These are phyloP conservation scores for Dactylorhiza incarnata DNA, from an alignment of 106 monocot genomes.

Conservation along the genomic window DNA sequence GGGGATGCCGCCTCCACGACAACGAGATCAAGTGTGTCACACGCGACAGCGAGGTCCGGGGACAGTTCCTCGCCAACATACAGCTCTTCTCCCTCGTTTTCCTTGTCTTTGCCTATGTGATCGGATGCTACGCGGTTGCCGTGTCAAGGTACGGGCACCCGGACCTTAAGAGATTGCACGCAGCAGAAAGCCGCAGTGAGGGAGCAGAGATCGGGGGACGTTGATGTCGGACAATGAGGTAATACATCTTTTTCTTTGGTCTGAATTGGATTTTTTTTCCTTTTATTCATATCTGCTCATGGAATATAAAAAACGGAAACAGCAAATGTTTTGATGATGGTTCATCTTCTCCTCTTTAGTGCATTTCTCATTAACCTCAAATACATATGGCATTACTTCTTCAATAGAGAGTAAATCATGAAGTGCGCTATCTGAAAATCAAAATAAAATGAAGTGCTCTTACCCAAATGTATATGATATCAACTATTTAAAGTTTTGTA, in stretches of 20 bases:
- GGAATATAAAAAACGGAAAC: neutral
- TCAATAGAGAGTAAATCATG: too few species aligned
- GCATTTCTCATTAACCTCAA: too few species aligned
- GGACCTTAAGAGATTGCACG: conserved; percentile 20
- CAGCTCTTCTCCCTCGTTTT: conserved; percentile 74
- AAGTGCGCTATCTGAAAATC: too few species aligned
- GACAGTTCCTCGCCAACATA: conserved; percentile 69
- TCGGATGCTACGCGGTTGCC: conserved; percentile 42
- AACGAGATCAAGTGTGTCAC: conserved; percentile 38
- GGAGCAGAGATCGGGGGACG: neutral
- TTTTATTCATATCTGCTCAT: neutral
- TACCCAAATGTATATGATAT: too few species aligned
- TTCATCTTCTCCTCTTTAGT: too few species aligned
- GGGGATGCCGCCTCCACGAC: conserved; percentile 58
- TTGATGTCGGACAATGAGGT: neutral
- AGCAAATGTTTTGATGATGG: too few species aligned
- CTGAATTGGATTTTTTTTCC: neutral
- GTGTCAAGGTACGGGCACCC: conserved; percentile 37
- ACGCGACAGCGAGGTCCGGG: conserved; percentile 40
- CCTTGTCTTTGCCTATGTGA: conserved; percentile 27
- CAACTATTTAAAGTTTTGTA: too few species aligned
- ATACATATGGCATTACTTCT: too few species aligned
- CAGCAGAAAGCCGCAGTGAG: neutral
- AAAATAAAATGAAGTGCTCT: too few species aligned
- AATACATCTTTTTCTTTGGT: neutral